A percentile compares a stretch with the other conserved stretches of the same genome.
These are phyloP conservation scores for Leccinum subtestaceum DNA, from an alignment of 768 basidiomycete species.

Conservation along the genomic window DNA sequence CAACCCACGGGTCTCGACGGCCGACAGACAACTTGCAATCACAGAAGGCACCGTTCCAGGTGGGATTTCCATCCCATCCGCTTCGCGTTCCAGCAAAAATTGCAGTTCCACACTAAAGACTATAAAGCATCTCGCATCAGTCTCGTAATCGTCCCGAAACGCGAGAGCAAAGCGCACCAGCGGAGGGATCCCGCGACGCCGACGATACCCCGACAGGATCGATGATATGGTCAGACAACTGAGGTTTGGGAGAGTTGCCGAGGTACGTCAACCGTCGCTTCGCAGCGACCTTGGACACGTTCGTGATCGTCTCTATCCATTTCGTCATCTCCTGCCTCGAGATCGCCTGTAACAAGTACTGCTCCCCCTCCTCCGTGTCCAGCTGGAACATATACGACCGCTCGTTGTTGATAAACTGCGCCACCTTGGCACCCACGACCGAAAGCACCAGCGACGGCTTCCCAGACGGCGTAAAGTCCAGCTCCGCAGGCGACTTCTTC, in stretches of 20 bases:
- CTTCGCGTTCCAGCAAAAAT: constrained; percentile 65
- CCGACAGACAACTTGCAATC: constrained; percentile 61
- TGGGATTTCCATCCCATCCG: constrained; percentile 43
- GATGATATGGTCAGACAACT: constrained; percentile 71
- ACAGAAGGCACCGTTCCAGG: constrained; percentile 64
- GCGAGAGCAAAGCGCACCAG: constrained; percentile 48
- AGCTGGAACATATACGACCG: constrained; percentile 81
- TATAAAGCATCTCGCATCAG: constrained; percentile 24
- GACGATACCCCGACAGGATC: constrained; percentile 46
- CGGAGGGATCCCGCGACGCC: constrained; percentile 67
- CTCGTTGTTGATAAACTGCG: constrained; percentile 73
- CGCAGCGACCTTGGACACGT: constrained; percentile 69
- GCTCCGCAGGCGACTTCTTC: constrained; percentile 65
- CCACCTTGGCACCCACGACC: constrained; percentile 67
- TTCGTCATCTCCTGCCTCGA: constrained; percentile 67
- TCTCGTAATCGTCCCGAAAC: background rate
- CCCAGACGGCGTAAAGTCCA: constrained; percentile 69
- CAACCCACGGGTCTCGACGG: constrained; percentile 74
- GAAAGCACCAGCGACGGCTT: constrained; percentile 77
- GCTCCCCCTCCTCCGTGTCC: constrained; percentile 84
- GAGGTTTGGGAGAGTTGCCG: constrained; percentile 70
- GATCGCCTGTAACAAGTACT: constrained; percentile 73
- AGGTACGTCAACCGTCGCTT: constrained; percentile 80
- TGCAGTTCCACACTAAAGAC: constrained; percentile 78
- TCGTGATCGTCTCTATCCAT: constrained; percentile 75